A percentile compares a stretch with the other conserved stretches of the same genome.
Evolutionary conservation across 2,329 filamentous ascomycete genomes (phyloP).

Genomic region (Fusarium sp.): DNA sequence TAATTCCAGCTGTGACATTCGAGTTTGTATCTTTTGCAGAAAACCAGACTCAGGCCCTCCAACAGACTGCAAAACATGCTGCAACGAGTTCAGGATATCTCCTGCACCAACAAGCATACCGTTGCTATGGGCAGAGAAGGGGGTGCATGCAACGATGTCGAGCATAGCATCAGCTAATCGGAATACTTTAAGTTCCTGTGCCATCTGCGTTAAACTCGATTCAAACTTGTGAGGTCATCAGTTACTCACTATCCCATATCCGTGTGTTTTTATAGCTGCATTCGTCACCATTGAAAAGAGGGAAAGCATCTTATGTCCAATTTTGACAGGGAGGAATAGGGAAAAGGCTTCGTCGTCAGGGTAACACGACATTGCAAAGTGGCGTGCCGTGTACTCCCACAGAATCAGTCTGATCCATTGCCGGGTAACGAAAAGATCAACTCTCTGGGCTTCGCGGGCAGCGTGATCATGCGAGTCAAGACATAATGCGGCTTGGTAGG

Average conservation of each 20-base stretch:
- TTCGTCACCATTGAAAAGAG: conserved; percentile 43
- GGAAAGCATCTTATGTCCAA: conserved; percentile 47
- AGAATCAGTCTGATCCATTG: conserved; percentile 49
- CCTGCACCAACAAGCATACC: conserved; percentile 46
- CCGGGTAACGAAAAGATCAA: conserved; percentile 48
- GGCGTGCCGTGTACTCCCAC: conserved; percentile 49
- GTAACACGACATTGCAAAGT: conserved; percentile 47
- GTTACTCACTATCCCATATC: conserved; percentile 46
- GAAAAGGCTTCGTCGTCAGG: conserved; percentile 46
- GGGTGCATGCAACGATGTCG: conserved; percentile 43
- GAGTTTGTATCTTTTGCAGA: conserved; percentile 33
- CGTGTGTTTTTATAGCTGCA: conserved; percentile 43
- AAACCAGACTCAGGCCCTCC: conserved; percentile 41
- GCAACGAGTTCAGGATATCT: conserved; percentile 40
- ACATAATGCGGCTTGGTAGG: conserved; percentile 40
- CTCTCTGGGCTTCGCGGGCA: conserved; percentile 44
- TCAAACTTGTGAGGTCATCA: no score
- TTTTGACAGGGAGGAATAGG: conserved; percentile 44
- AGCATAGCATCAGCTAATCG: conserved; percentile 44
- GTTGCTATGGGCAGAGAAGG: conserved; percentile 28
- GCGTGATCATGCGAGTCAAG: conserved; percentile 32
- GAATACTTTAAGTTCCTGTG: conserved; percentile 48
- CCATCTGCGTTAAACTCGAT: not conserved
- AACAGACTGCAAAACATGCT: conserved; percentile 43
- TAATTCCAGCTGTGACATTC: conserved; percentile 38